phyloP scores from a whole-genome alignment of 257 asterid species.

The Parsonsia alboflavescens region DNA sequence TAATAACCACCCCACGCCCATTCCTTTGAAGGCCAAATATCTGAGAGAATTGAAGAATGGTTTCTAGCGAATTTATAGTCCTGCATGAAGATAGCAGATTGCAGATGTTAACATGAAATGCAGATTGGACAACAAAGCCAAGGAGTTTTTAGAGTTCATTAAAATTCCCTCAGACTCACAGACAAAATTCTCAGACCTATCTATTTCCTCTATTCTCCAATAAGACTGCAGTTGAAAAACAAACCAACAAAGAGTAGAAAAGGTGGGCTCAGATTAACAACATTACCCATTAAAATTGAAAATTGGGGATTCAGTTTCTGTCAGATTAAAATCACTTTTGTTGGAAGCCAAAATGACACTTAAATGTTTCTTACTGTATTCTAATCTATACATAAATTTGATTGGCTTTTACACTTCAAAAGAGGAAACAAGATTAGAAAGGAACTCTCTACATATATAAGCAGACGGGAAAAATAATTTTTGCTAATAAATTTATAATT shows the following conservation, averaged over 20 bases:
- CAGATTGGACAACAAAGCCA: slow-evolving; percentile 1
- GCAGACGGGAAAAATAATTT: background rate
- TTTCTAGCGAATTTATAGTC: slow-evolving; percentile 53
- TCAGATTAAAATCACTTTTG: background rate
- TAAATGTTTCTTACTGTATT: background rate
- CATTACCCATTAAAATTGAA: background rate
- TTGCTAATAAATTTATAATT: background rate
- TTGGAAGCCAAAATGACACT: background rate
- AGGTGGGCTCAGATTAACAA: background rate
- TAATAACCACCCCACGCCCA: slow-evolving; percentile 56
- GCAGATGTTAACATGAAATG: slow-evolving; percentile 7
- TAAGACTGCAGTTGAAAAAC: background rate
- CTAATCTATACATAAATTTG: background rate
- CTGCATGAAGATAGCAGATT: slow-evolving; percentile 36
- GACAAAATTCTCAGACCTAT: background rate
- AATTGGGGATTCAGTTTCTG: background rate
- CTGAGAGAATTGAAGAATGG: slow-evolving; percentile 46
- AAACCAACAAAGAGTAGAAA: background rate
- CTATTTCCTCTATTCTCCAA: background rate
- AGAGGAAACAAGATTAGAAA: background rate
- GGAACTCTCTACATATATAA: background rate
- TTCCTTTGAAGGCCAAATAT: slow-evolving; percentile 45
- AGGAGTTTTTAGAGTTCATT: background rate
- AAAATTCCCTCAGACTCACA: background rate
- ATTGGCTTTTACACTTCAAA: background rate